phyloP scores from a whole-genome alignment of 768 basidiomycete species.

The Amanita inopinata region DNA sequence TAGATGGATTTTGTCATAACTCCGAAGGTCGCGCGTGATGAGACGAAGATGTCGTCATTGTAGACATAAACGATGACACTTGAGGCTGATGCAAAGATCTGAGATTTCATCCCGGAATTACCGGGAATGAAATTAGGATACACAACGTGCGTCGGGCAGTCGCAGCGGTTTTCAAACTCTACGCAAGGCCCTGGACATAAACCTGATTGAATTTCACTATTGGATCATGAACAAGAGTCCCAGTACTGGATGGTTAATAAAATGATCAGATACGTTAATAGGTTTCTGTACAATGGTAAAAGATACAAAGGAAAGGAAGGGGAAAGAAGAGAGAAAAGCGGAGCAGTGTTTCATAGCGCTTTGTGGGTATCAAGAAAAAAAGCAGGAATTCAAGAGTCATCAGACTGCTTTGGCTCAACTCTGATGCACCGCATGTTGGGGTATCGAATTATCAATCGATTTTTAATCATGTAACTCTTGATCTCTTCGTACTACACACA shows the following conservation, averaged over 20 bases:
- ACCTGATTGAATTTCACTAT: too few species aligned
- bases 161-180: too few species aligned
- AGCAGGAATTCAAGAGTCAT: conserved; percentile 4
- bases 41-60: too few species aligned
- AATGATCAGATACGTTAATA: conserved; percentile 2
- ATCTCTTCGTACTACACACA: conserved; percentile 62
- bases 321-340: neutral
- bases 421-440: conserved; percentile 46
- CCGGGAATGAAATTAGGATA: neutral
- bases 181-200: too few species aligned
- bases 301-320: neutral
- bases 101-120: too few species aligned
- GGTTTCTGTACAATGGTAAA: neutral
- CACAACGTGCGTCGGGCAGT: neutral
- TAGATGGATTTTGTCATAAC: too few species aligned
- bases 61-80: too few species aligned
- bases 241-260: too few species aligned
- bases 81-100: too few species aligned
- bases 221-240: neutral
- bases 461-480: conserved; percentile 53
- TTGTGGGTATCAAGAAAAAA: neutral
- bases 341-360: too few species aligned
- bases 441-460: conserved; percentile 53
- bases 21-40: too few species aligned
- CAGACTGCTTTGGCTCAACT: conserved; percentile 22